A percentile compares a stretch with the other conserved stretches of the same genome.
These are phyloP conservation scores for Biscogniauxia marginata DNA, from an alignment of 2,329 filamentous ascomycete species.

Conservation along the genomic window DNA sequence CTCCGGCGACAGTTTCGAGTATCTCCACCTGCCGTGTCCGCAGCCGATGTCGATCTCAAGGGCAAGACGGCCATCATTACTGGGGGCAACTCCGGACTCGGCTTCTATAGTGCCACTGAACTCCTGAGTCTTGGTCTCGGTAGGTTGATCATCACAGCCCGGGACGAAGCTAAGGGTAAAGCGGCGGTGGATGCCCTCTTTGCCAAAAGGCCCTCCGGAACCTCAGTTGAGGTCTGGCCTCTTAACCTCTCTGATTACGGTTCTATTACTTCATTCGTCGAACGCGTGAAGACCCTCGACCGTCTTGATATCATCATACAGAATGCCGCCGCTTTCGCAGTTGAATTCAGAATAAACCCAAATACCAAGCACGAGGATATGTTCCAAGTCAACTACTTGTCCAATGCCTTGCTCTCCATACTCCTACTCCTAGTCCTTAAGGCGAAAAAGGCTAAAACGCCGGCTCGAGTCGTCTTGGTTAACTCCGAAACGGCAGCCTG, in stretches of 20 bases:
- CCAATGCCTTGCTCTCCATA: conserved; percentile 46
- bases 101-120: conserved; percentile 4
- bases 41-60: conserved; percentile 1
- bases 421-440: conserved; percentile 46
- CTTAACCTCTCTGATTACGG: conserved; percentile 11
- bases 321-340: conserved; percentile 17
- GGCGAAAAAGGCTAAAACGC: conserved; percentile 4
- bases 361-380: conserved; percentile 39
- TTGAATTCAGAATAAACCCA: neutral
- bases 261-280: conserved; percentile 9
- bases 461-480: conserved; percentile 14
- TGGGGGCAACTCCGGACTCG: conserved; percentile 16
- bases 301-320: conserved; percentile 12
- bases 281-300: conserved; percentile 1
- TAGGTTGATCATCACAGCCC: conserved; percentile 14
- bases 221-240: conserved; percentile 13
- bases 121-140: conserved; percentile 10
- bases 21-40: neutral
- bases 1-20: no score
- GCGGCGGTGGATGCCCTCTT: neutral
- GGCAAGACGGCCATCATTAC: conserved; percentile 19
- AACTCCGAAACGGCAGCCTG: no score
- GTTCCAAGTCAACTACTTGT: conserved; percentile 51
- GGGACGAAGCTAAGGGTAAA: conserved; percentile 6
- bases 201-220: neutral